Evolutionary conservation across 805 yeast species (phyloP).

Genomic region (Pichia cephalocereana): DNA sequence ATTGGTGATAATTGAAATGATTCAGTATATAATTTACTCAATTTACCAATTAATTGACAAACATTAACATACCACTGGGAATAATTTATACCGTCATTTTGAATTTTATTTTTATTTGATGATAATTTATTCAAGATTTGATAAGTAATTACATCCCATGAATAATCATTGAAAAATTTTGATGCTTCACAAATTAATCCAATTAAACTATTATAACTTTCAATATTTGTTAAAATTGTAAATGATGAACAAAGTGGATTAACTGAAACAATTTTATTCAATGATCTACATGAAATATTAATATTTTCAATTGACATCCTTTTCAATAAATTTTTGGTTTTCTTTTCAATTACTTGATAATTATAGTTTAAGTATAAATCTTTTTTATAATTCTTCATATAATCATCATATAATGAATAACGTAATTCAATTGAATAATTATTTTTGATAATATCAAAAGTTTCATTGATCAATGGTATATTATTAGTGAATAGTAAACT

Average conservation of each 20-base stretch:
- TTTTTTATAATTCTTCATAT: constrained; percentile 45
- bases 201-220: constrained; percentile 83
- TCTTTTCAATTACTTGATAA: constrained; percentile 60
- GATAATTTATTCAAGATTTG: constrained; percentile 66
- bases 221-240: constrained; percentile 71
- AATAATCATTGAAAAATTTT: constrained; percentile 59
- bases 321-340: constrained; percentile 69
- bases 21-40: constrained; percentile 44
- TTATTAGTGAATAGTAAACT: constrained; percentile 45
- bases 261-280: constrained; percentile 62
- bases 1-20: constrained; percentile 56
- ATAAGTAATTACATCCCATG: constrained; percentile 79
- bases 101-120: constrained; percentile 56
- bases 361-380: constrained; percentile 47
- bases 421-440: constrained; percentile 53
- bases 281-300: constrained; percentile 56
- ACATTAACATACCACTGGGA: constrained; percentile 81
- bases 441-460: constrained; percentile 41
- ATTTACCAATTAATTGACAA: constrained; percentile 66
- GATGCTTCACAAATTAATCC: constrained; percentile 74
- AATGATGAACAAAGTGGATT: constrained; percentile 75
- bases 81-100: constrained; percentile 72
- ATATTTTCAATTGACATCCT: constrained; percentile 77
- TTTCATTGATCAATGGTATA: constrained; percentile 50
- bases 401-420: constrained; percentile 74